Evolutionary conservation across 441 rosid species (phyloP).

Genomic region (Euphorbia schlechtendalii): DNA sequence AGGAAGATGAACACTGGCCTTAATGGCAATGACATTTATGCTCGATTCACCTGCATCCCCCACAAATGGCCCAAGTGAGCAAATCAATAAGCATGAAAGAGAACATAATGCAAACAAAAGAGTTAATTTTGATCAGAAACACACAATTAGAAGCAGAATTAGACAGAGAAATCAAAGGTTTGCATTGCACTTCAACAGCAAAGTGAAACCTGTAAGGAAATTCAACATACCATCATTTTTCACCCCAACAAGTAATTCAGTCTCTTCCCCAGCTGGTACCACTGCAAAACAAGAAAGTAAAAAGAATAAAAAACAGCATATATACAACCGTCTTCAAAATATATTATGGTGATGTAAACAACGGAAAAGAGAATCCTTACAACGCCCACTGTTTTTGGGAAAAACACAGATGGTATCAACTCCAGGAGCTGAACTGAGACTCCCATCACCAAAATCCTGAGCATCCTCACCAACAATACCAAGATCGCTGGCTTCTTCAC

Average conservation of each 20-base stretch:
- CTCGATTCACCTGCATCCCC: slow-evolving; percentile 47
- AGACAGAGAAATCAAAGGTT: background rate
- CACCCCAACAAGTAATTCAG: slow-evolving; percentile 77
- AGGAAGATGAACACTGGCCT: slow-evolving; percentile 89
- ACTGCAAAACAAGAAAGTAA: slow-evolving; percentile 34
- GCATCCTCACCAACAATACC: slow-evolving; percentile 79
- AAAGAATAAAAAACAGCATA: background rate
- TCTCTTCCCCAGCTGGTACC: slow-evolving; percentile 83
- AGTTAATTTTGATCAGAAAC: slow-evolving; percentile 1
- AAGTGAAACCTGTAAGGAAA: slow-evolving; percentile 10
- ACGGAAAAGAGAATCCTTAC: slow-evolving; percentile 29
- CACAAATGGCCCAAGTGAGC: slow-evolving; percentile 12
- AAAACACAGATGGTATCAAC: slow-evolving; percentile 66
- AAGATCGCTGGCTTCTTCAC: slow-evolving; percentile 52
- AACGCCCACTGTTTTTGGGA: slow-evolving; percentile 71
- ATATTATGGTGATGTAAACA: background rate
- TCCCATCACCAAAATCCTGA: slow-evolving; percentile 54
- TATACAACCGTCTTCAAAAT: background rate
- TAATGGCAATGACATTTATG: slow-evolving; percentile 63
- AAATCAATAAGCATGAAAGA: background rate
- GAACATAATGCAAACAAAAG: too few relatives aligned
- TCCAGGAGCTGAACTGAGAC: slow-evolving; percentile 62
- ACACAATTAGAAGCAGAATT: background rate
- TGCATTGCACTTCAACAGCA: slow-evolving; percentile 3
- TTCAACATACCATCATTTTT: slow-evolving; percentile 70